Conservation (phyloP, 257 asterid genomes). For the Catharanthus roseus region DNA sequence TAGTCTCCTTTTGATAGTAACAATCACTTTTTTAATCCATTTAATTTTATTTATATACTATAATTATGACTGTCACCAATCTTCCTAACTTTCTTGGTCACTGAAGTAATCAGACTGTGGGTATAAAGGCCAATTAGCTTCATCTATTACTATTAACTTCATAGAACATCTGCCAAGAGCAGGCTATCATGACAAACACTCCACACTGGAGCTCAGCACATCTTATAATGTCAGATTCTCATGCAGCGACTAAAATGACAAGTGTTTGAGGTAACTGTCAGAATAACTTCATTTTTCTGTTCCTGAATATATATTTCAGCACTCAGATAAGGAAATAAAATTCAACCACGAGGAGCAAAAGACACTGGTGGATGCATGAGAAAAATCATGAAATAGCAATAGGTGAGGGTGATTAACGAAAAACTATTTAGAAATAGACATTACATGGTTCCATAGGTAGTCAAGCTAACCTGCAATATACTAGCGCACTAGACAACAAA, state of each 20-base stretch:
- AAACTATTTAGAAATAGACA: background rate
- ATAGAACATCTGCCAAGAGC: background rate
- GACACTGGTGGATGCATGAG: background rate
- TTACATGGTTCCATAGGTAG: slow-evolving; percentile 2
- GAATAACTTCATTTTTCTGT: background rate
- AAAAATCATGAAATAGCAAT: no score
- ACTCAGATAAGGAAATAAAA: background rate
- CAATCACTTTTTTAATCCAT: no score
- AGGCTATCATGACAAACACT: background rate
- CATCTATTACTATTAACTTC: background rate
- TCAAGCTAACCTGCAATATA: slow-evolving; percentile 84
- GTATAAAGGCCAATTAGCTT: background rate
- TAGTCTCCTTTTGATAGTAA: no score
- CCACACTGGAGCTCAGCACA: background rate
- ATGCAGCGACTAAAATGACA: background rate
- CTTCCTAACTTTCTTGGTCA: background rate
- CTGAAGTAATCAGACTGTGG: background rate
- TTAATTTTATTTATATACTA: no score
- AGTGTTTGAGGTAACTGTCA: background rate
- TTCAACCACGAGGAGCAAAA: background rate
- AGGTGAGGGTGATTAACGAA: background rate
- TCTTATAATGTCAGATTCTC: background rate
- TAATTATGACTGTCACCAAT: background rate
- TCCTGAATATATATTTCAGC: background rate
- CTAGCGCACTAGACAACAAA: slow-evolving; percentile 94